Evolutionary conservation across 2,329 filamentous ascomycete genomes (phyloP), one percentile per base, ranked within the genome.

Genomic region (Tetracladium maxilliforme): DNA sequence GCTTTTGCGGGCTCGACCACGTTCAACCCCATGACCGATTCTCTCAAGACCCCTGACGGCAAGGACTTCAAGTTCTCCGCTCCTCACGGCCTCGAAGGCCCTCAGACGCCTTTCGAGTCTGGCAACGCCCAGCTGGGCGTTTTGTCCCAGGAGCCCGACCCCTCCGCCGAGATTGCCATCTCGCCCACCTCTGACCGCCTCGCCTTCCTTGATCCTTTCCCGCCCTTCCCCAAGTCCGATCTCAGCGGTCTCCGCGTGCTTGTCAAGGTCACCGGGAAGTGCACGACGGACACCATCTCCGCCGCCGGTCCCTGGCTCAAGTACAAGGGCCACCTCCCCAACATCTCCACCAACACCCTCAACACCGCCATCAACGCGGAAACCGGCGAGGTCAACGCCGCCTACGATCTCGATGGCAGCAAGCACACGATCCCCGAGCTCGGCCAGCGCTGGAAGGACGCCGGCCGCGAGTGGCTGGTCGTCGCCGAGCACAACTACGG

Each of bases 401-500:
- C 87, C 5, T 90, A 92, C 55, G 90, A 98, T 50, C 56, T 79
- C 30, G 75, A 84, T 46, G 83, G 83, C 41, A 64, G 62, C 30
- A 61, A 59, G 42, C 65, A 71, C 42, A 76, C 80, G 16, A 94
- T 95, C 45, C 87, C 87, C 4, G 83, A 90, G 34, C 71, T 98
- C 9, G 90, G 77, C 2, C 70, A 71, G 47, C 66, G 70, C 36
- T 98, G 87, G 87, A 83, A 83, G 48, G 61, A 67, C 13, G 59
- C 72, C 35, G 70, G 68, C 7, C 69, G 70, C 39, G 69, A 79
- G 33, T 98, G 90, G 90, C 68, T 95, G 29, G 84, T 95, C 9
- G 81, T 98, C 15, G 90, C 87, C 11, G 90, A 98, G 59, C 83
- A 92, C 57, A 98, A 98, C 64, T 93, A 93, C 56, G 84, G 86